Base-by-base conservation (phyloP, 805 yeast genomes). In the Ogataea populi-albae region DNA sequence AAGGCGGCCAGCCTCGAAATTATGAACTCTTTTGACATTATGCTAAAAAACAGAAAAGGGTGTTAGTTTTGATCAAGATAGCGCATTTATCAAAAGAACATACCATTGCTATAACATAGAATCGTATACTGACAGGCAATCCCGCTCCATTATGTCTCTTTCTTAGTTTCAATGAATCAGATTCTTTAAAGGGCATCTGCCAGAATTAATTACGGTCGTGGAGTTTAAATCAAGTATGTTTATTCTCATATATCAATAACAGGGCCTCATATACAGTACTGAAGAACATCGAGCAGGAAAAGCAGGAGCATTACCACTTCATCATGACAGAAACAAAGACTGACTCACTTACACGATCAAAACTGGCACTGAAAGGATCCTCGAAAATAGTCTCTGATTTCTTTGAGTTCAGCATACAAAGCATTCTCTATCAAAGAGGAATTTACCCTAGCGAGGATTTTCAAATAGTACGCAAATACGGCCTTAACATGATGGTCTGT, bases 391-490 rank as follows among this genome's bases (percentile, higher is more conserved):
- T 88, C 1, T 75, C 91, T 1, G 96, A 87, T 59, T 87, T 85
- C 61, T 86, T 89, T 50, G 84, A 86, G 49, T 86, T 78, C 55
- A 75, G 91, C 35, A 79, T 89, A 35, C 82, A 86, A 54, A 77
- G 81, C 31, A 85, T 89, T 17, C 70, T 91, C 4, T 89, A 82
- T 57, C 97, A 91, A 57, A 65, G 98, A 34, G 95, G 95, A 0
- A 79, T 89, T 14, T 89, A 89, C 50, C 95, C 96, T 0, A 71
- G 85, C 3, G 94, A 85, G 43, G 95, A 87, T 55, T 89, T 91
- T 60, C 72, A 72, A 34, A 69, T 80, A 2, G 87, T 86, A 3
- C 72, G 75, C 48, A 87, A 86, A 54, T 91, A 86, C 59, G 96
- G 86, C 15, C 60, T 89, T 37, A 82, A 80, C 38, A 62, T 89